Evolutionary conservation across 768 basidiomycete species (phyloP).

Genomic region (Lactifluus piperatus): DNA sequence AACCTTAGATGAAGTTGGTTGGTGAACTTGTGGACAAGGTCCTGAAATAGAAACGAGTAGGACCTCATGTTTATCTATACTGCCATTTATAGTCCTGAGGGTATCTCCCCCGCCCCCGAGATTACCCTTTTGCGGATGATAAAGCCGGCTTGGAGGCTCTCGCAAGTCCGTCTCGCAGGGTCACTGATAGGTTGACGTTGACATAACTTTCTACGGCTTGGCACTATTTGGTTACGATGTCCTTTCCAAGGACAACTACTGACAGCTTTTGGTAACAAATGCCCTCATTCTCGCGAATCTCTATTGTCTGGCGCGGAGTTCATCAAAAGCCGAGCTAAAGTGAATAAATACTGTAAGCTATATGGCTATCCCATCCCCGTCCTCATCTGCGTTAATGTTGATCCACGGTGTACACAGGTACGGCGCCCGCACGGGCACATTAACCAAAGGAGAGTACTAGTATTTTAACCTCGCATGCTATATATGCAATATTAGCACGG

Average conservation of each 20-base stretch:
- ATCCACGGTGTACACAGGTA: constrained; percentile 27
- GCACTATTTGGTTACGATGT: no score
- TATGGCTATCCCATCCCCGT: constrained; percentile 24
- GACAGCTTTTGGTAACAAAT: no score
- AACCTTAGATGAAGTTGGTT: not conserved
- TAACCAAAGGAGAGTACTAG: constrained; percentile 36
- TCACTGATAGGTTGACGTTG: no score
- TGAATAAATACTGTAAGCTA: constrained; percentile 35
- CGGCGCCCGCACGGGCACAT: constrained; percentile 38
- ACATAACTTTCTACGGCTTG: no score
- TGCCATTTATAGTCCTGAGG: not conserved
- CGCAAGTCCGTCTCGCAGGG: no score
- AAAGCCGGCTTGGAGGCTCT: no score
- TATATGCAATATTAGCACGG: not conserved
- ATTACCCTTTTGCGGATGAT: no score
- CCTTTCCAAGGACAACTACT: no score
- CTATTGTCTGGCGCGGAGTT: constrained; percentile 37
- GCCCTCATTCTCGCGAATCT: constrained; percentile 31
- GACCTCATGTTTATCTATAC: not conserved
- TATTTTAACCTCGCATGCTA: not conserved
- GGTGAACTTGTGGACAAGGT: not conserved
- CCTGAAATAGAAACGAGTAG: not conserved
- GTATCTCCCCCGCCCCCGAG: no score
- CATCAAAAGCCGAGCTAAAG: constrained; percentile 34
- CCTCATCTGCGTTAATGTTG: not conserved